phyloP scores from a whole-genome alignment of 805 yeast genomes.

The Lipomyces mesembrius region DNA sequence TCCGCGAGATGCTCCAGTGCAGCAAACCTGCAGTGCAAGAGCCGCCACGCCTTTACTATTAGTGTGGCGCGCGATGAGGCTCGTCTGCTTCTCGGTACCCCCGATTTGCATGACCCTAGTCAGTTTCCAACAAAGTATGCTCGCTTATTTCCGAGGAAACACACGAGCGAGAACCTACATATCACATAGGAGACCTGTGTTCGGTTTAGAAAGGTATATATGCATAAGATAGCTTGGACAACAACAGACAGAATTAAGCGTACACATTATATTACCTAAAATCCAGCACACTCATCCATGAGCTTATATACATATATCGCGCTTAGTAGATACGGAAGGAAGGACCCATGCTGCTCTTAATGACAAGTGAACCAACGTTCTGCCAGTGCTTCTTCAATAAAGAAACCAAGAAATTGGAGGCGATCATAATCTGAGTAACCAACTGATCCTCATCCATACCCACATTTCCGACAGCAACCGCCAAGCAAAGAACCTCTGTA shows the following conservation, averaged over 20 bases:
- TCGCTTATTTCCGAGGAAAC: too few species aligned
- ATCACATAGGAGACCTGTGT: too few species aligned
- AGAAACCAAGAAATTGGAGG: constrained; percentile 98
- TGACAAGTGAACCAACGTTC: constrained; percentile 98
- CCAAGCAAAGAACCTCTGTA: constrained; percentile 92
- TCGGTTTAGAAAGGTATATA: too few species aligned
- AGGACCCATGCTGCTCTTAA: constrained; percentile 99
- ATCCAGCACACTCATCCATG: not conserved
- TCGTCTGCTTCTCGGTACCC: too few species aligned
- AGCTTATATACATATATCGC: constrained; percentile 3
- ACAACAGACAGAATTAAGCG: not conserved
- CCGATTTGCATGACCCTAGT: too few species aligned
- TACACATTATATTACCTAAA: not conserved
- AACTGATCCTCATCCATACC: constrained; percentile 97
- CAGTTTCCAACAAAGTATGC: too few species aligned
- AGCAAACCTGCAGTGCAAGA: too few species aligned
- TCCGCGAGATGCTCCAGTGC: too few species aligned
- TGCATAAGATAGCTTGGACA: not conserved
- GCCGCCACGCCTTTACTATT: too few species aligned
- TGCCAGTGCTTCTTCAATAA: constrained; percentile 99
- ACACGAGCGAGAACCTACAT: too few species aligned
- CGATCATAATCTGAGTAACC: constrained; percentile 97
- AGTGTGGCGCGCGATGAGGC: too few species aligned
- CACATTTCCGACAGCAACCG: constrained; percentile 99
- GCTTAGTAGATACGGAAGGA: constrained; percentile 97